Conservation (phyloP, 1,284 basidiomycete species). For the Ustilago nuda region DNA sequence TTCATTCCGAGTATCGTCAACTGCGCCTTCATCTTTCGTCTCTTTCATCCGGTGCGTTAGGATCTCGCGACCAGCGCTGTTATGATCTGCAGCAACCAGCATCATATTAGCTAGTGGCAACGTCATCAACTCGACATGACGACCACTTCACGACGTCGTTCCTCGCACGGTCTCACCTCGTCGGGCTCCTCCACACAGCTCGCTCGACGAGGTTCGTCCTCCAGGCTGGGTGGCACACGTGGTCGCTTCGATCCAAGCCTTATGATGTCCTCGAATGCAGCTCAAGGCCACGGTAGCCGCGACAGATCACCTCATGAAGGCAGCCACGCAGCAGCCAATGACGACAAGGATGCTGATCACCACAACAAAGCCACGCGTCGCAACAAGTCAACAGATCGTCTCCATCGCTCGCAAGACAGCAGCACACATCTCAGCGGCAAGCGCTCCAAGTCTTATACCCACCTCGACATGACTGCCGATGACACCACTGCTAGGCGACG, state of each 20-base stretch:
- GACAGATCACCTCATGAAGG: constrained; percentile 32
- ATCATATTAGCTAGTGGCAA: background rate
- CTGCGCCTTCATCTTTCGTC: background rate
- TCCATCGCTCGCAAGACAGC: constrained; percentile 49
- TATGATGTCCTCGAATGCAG: constrained; percentile 56
- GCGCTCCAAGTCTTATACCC: constrained; percentile 56
- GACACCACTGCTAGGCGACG: constrained; percentile 32
- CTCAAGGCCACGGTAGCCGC: constrained; percentile 19
- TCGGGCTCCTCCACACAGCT: constrained; percentile 53
- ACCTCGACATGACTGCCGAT: constrained; percentile 43
- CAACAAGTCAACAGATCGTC: constrained; percentile 58
- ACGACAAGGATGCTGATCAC: constrained; percentile 19
- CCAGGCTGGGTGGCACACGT: constrained; percentile 31
- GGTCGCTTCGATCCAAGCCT: constrained; percentile 55
- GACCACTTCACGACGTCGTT: constrained; percentile 40
- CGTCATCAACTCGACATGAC: constrained; percentile 34
- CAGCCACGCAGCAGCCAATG: constrained; percentile 12
- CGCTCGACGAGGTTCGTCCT: constrained; percentile 45
- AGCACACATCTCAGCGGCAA: constrained; percentile 51
- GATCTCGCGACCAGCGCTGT: background rate
- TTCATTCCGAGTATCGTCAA: background rate
- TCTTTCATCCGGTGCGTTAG: background rate
- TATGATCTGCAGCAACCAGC: background rate
- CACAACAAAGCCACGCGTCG: constrained; percentile 27
- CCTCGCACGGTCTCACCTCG: constrained; percentile 41